Evolutionary conservation across 179 eudicot genomes (phyloP).

Genomic region (Pouteria campechiana): DNA sequence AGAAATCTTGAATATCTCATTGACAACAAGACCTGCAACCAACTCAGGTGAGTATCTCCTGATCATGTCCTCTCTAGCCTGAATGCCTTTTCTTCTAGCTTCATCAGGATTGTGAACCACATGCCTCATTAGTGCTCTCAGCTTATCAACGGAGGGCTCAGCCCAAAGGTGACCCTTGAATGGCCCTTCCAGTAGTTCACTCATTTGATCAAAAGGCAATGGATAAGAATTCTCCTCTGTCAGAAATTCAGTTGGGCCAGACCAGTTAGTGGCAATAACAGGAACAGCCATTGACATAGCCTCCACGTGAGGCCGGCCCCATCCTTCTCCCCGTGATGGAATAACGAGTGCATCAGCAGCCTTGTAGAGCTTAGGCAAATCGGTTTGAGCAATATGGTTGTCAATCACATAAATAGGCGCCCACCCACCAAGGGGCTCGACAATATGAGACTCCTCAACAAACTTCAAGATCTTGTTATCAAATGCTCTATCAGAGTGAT

Average conservation of each 20-base stretch:
- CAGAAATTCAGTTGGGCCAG: constrained; percentile 62
- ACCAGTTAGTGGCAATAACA: constrained; percentile 60
- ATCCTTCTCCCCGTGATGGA: constrained; percentile 79
- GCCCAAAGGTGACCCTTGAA: constrained; percentile 76
- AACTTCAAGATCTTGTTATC: constrained; percentile 44
- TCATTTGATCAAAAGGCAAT: constrained; percentile 36
- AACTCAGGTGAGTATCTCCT: constrained; percentile 31
- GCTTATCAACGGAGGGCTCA: constrained; percentile 52
- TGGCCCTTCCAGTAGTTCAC: constrained; percentile 53
- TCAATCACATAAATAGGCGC: constrained; percentile 49
- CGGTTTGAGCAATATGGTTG: constrained; percentile 45
- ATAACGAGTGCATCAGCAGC: constrained; percentile 54
- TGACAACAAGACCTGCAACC: constrained; percentile 28
- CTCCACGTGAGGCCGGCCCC: constrained; percentile 73
- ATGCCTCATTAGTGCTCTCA: constrained; percentile 41
- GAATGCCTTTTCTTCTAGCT: constrained; percentile 43
- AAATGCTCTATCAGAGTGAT: constrained; percentile 49
- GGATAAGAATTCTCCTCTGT: constrained; percentile 50
- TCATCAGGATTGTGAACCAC: constrained; percentile 41
- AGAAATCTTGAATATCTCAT: constrained; percentile 15
- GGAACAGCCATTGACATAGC: constrained; percentile 80
- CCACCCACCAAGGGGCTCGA: constrained; percentile 45
- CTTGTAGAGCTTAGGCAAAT: constrained; percentile 56
- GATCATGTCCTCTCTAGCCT: constrained; percentile 43
- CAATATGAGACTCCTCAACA: constrained; percentile 32